Evolutionary conservation across 257 asterid genomes (phyloP).

Genomic region (Solanum sejunctum): DNA sequence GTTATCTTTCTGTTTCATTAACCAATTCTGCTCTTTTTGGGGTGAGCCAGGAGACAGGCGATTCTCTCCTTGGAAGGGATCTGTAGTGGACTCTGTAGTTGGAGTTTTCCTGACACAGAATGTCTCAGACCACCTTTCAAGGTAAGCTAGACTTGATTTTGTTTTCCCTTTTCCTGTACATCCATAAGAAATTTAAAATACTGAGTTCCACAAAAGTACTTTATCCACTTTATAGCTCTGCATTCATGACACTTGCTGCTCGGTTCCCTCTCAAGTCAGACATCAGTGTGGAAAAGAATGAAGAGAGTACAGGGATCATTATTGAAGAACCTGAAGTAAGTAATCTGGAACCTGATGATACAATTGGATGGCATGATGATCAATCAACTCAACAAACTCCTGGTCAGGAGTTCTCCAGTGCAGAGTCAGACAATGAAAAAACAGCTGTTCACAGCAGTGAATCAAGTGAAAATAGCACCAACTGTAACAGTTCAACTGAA

Average conservation of each 20-base stretch:
- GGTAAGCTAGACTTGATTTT: conserved; percentile 11
- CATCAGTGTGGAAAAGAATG: conserved; percentile 17
- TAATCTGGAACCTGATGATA: conserved; percentile 29
- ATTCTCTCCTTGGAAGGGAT: conserved; percentile 50
- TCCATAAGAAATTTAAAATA: neutral
- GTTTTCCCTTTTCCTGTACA: neutral
- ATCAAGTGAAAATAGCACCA: conserved; percentile 12
- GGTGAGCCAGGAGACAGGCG: conserved; percentile 36
- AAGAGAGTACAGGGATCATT: conserved; percentile 17
- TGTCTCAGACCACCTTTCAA: conserved; percentile 52
- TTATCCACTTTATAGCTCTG: conserved; percentile 28
- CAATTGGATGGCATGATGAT: conserved; percentile 26
- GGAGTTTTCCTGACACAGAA: conserved; percentile 53
- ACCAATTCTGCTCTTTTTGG: neutral
- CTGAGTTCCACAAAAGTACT: neutral
- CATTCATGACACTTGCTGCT: conserved; percentile 43
- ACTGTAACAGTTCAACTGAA: conserved; percentile 14
- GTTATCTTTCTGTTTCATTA: neutral
- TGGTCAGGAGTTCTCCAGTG: conserved; percentile 10
- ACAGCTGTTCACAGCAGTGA: conserved; percentile 21
- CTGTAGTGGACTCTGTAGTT: conserved; percentile 44
- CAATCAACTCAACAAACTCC: conserved; percentile 15
- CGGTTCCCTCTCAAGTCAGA: conserved; percentile 26
- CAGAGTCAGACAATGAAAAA: conserved; percentile 3
- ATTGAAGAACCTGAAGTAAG: conserved; percentile 33